A percentile compares a stretch with the other conserved stretches of the same genome.
phyloP scores from a whole-genome alignment of 2,329 filamentous ascomycete genomes.

The Myriosclerotinia duriaeana region DNA sequence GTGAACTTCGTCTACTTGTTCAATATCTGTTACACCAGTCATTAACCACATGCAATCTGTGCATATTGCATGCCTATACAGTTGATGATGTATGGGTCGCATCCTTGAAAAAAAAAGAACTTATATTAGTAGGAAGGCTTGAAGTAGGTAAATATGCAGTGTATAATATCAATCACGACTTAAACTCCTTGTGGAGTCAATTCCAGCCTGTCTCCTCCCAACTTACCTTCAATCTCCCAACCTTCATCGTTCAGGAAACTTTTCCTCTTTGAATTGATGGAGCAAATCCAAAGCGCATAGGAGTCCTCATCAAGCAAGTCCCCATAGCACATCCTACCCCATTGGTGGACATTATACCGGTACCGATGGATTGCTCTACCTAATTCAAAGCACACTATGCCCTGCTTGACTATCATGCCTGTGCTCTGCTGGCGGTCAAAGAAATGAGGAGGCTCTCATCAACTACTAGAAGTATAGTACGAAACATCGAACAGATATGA shows the following conservation, averaged over 20 bases:
- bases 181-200: conserved; percentile 15
- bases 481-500: conserved; percentile 20
- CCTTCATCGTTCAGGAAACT: conserved; percentile 18
- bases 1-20: not conserved
- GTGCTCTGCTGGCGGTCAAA: conserved; percentile 24
- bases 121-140: not conserved
- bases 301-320: conserved; percentile 15
- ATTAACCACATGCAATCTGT: conserved; percentile 7
- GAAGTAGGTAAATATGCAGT: conserved; percentile 14
- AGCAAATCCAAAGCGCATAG: conserved; percentile 14
- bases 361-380: conserved; percentile 1
- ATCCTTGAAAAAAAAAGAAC: not conserved
- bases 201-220: conserved; percentile 6
- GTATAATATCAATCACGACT: conserved; percentile 14
- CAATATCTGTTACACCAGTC: conserved; percentile 12
- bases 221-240: conserved; percentile 6
- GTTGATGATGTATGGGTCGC: conserved; percentile 18
- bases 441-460: conserved; percentile 21
- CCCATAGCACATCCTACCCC: conserved; percentile 2
- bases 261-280: conserved; percentile 17
- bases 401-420: conserved; percentile 19
- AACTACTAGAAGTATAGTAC: conserved; percentile 19
- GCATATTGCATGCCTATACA: conserved; percentile 10
- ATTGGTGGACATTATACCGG: conserved; percentile 21
- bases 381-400: conserved; percentile 22